phyloP scores from a whole-genome alignment of 306 rosid species.

The Gynostemma pentaphyllum region DNA sequence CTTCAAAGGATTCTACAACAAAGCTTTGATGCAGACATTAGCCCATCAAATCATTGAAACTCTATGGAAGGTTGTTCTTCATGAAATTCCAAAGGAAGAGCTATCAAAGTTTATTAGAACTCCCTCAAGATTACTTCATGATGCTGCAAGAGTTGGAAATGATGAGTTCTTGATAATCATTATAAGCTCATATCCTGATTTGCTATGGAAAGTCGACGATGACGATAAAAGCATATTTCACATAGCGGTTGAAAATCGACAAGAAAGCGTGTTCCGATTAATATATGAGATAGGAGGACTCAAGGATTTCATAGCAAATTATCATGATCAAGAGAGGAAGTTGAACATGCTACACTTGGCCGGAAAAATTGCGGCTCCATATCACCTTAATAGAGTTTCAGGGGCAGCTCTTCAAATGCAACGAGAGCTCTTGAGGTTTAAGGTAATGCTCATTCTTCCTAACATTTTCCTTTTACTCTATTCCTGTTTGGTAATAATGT shows the following conservation, averaged over 20 bases:
- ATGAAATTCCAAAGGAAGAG: not conserved
- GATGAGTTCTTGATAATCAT: slow-evolving; percentile 17
- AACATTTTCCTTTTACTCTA: not conserved
- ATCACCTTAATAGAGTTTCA: slow-evolving; percentile 15
- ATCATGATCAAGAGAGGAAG: not conserved
- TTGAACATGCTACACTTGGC: slow-evolving; percentile 19
- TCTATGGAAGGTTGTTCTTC: slow-evolving; percentile 10
- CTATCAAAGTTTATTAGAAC: not conserved
- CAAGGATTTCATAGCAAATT: slow-evolving; percentile 10
- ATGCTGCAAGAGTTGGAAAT: slow-evolving; percentile 20
- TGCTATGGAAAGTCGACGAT: slow-evolving; percentile 13
- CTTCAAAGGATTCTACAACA: slow-evolving; percentile 5
- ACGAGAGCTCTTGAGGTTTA: slow-evolving; percentile 21
- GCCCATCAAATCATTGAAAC: slow-evolving; percentile 11
- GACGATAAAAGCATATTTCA: slow-evolving; percentile 16
- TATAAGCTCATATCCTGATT: slow-evolving; percentile 15
- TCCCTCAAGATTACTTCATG: slow-evolving; percentile 3
- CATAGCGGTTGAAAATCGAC: slow-evolving; percentile 17
- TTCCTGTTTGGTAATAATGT: not conserved
- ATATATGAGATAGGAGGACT: slow-evolving; percentile 18
- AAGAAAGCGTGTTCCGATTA: slow-evolving; percentile 14
- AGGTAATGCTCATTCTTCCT: not conserved
- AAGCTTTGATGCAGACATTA: not conserved
- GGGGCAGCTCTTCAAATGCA: slow-evolving; percentile 33
- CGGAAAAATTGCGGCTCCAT: slow-evolving; percentile 12